These are phyloP conservation scores for Tolypocladium cylindrosporum DNA, from an alignment of 2,329 filamentous ascomycete genomes.

Conservation along the genomic window DNA sequence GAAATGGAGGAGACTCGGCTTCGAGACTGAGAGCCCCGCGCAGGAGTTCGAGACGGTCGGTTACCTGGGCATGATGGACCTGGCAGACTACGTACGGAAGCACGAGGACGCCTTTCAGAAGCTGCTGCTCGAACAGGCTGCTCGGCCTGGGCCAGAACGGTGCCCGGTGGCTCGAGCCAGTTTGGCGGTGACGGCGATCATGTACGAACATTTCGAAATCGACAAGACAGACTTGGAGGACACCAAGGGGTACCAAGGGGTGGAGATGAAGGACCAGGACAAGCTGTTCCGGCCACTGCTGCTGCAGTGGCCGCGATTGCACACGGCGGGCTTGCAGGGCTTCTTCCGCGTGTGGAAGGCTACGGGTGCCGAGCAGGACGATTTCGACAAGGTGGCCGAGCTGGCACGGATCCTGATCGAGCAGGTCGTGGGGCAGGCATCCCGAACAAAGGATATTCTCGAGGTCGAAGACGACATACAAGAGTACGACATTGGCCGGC, in stretches of 20 bases:
- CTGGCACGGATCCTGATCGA: conserved; percentile 83
- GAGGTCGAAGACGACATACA: conserved; percentile 84
- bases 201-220: conserved; percentile 95
- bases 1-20: conserved; percentile 88
- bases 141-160: conserved; percentile 57
- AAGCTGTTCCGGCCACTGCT: conserved; percentile 78
- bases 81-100: conserved; percentile 86
- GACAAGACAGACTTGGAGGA: conserved; percentile 76
- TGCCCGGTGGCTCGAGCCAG: conserved; percentile 85
- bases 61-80: conserved; percentile 93
- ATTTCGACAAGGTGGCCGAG: conserved; percentile 90
- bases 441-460: conserved; percentile 70
- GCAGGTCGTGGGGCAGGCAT: conserved; percentile 74
- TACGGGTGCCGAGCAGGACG: conserved; percentile 71
- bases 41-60: conserved; percentile 78
- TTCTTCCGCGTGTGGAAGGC: conserved; percentile 92
- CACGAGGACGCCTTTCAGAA: conserved; percentile 92
- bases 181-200: conserved; percentile 72
- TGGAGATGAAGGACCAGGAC: conserved; percentile 74
- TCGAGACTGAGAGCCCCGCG: conserved; percentile 80
- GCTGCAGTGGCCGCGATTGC: conserved; percentile 85
- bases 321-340: conserved; percentile 73
- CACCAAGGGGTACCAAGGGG: conserved; percentile 59
- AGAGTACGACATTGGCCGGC: conserved; percentile 67
- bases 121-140: conserved; percentile 78